Base-by-base conservation (phyloP, 2,329 filamentous ascomycete genomes). In the Aspergillus cejpii region DNA sequence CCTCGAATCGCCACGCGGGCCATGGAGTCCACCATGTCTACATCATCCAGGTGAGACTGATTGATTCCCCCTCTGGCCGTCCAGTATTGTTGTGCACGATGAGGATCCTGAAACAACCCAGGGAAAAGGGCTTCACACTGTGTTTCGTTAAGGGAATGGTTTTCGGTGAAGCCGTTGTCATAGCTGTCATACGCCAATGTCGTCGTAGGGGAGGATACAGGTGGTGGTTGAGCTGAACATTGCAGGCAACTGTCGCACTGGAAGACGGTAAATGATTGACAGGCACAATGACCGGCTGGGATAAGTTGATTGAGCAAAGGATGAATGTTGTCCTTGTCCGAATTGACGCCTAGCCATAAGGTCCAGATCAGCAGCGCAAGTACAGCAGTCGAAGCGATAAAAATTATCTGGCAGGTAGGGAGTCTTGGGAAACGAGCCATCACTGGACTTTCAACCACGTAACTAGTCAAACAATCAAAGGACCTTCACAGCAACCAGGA, bases 281-380 rank as follows among this genome's bases (percentile, higher is more conserved):
- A 68, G 23, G 64, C 61, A 47, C 64, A 67, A 44, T 68, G 64
- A 6, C 65, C 65, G 5, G 65, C 65, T 36, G 65, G 65, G 38
- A 68, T 65, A 5, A 68, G 44, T 38, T 68, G 65, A 4, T 60
- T 67, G 38, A 68, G 52, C 19, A 67, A 34, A 3, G 64, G 65
- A 33, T 63, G 61, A 15, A 67, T 56, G 20, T 65, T 63, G 24
- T 65, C 57, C 34, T 56, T 48, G 41, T 68, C 64, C 3, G 65
- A 62, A 51, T 67, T 67, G 54, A 67, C 58, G 50, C 60, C 49
- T 5, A 29, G 27, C 27, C 27, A 29, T 29, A 29, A 2, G 5
- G 27, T 29, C 27, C 53, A 47, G 43, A 54, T n/a, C 23, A 24
- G 5, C 8, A 8, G 23, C 5, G 23, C 23, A 24, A 4, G 8